Percentiles rank a stretch among this genome's conserved stretches.
These are phyloP conservation scores for Colletotrichum plurivorum DNA, from an alignment of 2,329 filamentous ascomycete genomes.

Conservation along the genomic window DNA sequence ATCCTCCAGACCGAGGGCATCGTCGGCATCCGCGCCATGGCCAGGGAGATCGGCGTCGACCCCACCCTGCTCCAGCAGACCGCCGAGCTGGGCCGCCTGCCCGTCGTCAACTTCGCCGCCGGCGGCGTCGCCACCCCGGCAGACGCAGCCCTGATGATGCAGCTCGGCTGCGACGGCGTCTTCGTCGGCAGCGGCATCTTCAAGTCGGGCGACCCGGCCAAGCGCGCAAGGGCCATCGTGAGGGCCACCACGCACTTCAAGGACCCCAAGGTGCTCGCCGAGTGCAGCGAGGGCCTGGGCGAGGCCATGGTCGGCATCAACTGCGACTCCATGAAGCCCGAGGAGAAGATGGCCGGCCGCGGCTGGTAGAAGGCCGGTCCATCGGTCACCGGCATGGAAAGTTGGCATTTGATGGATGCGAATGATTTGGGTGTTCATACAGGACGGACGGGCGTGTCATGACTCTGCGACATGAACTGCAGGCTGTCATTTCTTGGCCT, in stretches of 20 bases:
- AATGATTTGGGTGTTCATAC: conserved; percentile 30
- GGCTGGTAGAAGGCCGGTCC: conserved; percentile 76
- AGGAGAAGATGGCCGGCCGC: conserved; percentile 86
- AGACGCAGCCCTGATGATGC: conserved; percentile 98
- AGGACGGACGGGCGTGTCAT: conserved; percentile 11
- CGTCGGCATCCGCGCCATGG: conserved; percentile 75
- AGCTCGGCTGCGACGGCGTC: conserved; percentile 96
- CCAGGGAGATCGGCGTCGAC: conserved; percentile 85
- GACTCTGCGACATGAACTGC: conserved; percentile 39
- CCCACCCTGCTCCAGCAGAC: conserved; percentile 87
- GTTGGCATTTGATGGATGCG: background rate
- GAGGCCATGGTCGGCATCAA: conserved; percentile 99
- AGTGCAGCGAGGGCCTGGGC: conserved; percentile 90
- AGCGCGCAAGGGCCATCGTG: conserved; percentile 94
- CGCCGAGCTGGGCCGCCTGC: conserved; percentile 87
- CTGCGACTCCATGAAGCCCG: conserved; percentile 80
- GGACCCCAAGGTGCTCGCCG: conserved; percentile 87
- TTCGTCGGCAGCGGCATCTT: conserved; percentile 98
- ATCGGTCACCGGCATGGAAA: background rate
- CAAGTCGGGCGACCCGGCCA: conserved; percentile 92
- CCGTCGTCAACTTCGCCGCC: conserved; percentile 97
- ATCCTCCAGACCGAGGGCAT: conserved; percentile 73
- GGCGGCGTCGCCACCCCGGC: conserved; percentile 99
- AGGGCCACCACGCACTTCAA: conserved; percentile 92
- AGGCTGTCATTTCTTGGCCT: background rate